Evolutionary conservation across 306 rosid species (phyloP).

Genomic region (Cucumis hystrix): DNA sequence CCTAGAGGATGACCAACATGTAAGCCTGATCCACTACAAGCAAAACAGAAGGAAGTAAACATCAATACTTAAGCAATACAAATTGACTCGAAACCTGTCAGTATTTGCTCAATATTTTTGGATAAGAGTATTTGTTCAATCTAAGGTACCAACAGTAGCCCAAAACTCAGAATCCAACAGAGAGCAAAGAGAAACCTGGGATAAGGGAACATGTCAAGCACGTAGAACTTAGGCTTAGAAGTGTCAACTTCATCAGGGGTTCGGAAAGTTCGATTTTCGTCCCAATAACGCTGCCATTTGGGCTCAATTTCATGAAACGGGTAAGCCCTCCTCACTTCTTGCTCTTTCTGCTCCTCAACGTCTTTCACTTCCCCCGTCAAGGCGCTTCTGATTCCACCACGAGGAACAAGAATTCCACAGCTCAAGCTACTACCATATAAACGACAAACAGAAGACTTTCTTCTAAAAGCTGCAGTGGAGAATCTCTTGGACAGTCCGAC

Average conservation of each 20-base stretch:
- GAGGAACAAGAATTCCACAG: constrained; percentile 2
- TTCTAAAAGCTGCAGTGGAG: constrained; percentile 6
- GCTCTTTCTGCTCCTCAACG: constrained; percentile 24
- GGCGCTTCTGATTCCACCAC: constrained; percentile 15
- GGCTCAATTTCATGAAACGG: constrained; percentile 72
- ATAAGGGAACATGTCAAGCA: constrained; percentile 96
- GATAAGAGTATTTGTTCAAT: neutral
- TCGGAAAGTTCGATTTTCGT: constrained; percentile 49
- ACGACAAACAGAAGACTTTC: constrained; percentile 9
- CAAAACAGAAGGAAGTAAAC: neutral
- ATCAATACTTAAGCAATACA: neutral
- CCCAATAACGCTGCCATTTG: constrained; percentile 90
- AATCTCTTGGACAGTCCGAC: constrained; percentile 17
- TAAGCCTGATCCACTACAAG: constrained; percentile 79
- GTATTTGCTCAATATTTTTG: neutral
- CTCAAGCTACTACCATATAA: constrained; percentile 12
- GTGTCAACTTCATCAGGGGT: constrained; percentile 76
- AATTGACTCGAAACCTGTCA: neutral
- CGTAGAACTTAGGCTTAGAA: constrained; percentile 82
- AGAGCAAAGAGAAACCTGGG: constrained; percentile 46
- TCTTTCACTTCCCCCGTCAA: constrained; percentile 12
- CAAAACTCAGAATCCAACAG: neutral
- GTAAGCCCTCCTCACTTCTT: constrained; percentile 34
- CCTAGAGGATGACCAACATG: constrained; percentile 98
- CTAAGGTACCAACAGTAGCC: neutral